phyloP scores from a whole-genome alignment of 176 grass and related monocot species.

The Ampelocalamus luodianensis region DNA sequence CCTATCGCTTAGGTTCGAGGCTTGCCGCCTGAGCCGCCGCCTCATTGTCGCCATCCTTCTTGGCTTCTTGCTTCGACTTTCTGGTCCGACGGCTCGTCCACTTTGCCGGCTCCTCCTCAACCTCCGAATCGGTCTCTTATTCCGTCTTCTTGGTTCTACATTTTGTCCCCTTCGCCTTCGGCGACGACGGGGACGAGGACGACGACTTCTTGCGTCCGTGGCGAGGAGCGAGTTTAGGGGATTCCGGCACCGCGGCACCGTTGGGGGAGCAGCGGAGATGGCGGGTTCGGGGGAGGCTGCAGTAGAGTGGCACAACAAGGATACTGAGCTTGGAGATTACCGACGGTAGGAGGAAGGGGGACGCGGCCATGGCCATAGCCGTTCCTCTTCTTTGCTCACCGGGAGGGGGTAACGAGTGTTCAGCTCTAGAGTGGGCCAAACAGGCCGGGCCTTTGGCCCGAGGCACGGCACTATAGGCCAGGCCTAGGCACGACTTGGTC shows the following conservation, averaged over 20 bases:
- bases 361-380: constrained; percentile 57
- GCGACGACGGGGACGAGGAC: background rate
- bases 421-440: no score
- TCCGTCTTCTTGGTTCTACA: constrained; percentile 44
- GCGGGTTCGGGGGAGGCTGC: background rate
- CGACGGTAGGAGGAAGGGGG: constrained; percentile 35
- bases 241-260: constrained; percentile 42
- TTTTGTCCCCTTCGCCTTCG: constrained; percentile 33
- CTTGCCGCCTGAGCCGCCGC: constrained; percentile 14
- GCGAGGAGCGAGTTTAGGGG: constrained; percentile 42
- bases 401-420: background rate
- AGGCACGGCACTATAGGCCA: no score
- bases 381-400: constrained; percentile 23
- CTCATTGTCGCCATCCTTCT: background rate
- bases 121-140: constrained; percentile 21
- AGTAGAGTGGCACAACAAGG: background rate
- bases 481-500: no score
- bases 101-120: constrained; percentile 34
- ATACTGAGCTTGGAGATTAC: constrained; percentile 30
- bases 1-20: background rate
- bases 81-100: constrained; percentile 35
- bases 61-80: constrained; percentile 45
- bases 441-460: no score
- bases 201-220: constrained; percentile 53
- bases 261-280: constrained; percentile 46